Base-by-base conservation (phyloP, 306 rosid species). In the Corylus americana region DNA sequence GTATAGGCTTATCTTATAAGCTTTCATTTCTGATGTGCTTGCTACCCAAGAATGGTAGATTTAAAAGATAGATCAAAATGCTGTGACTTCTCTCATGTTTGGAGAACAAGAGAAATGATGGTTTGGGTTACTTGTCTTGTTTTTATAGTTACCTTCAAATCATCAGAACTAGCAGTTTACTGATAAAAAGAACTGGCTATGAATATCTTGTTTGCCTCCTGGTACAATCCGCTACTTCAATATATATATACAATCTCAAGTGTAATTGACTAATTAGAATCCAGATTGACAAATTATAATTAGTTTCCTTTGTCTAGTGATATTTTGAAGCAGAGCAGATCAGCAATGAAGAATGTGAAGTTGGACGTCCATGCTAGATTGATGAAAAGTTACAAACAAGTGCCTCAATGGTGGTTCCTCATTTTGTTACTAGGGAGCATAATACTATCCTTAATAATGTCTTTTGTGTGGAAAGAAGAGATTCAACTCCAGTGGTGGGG, bases 401-500 rank as follows among this genome's bases (percentile, higher is more conserved):
- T 96, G 81, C 99, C 99, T 55, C 87, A 93, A 77, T 96, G 98
- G 98, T 96, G 99, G 99, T 96, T 91, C 88, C 91, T 90, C 16
- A 73, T 84, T 76, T 59, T 96, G 81, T 74, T 96, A 50, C 39
- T 81, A 2, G 92, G 91, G 37, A 96, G 99, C 90, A 84, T 87
- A 64, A 89, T 50, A 1, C 75, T 96, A 35, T 96, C 96, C 18
- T 18, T 96, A 25, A 0, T 91, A 17, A 89, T 96, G 89, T 76
- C 87, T 64, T 87, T 93, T 50, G 92, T 93, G 78, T 96, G 99
- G 99, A 90, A 89, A 85, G 72, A 77, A 10, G 91, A 83, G 1
- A 94, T 96, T 62, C 99, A 96, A 80, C 86, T 96, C 59, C 98
- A 91, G 10, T 96, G 99, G 99, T 96, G 99, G 99, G 99, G 98